Evolutionary conservation across 108 stramenopile genomes (phyloP).

Genomic region (Skeletonema marinoi): DNA sequence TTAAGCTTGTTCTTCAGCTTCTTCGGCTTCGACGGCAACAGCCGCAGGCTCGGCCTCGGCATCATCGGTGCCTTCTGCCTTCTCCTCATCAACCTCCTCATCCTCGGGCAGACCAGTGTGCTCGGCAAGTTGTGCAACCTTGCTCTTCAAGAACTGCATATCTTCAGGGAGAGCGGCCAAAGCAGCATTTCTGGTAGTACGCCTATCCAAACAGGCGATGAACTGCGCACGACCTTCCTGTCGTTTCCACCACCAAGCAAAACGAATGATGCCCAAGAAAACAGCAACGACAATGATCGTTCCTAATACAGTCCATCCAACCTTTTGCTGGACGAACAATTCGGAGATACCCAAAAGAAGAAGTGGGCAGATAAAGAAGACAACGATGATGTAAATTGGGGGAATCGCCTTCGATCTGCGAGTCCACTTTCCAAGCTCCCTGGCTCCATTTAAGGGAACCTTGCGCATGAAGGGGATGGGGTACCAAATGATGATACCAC

Average conservation of each 20-base stretch:
- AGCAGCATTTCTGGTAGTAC: conserved; percentile 40
- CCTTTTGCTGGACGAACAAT: conserved; percentile 56
- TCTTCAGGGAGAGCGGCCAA: conserved; percentile 50
- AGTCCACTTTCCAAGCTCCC: conserved; percentile 64
- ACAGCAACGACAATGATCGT: conserved; percentile 55
- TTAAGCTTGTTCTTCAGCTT: neutral
- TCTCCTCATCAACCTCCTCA: conserved; percentile 33
- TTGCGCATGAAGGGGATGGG: conserved; percentile 81
- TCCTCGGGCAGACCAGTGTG: conserved; percentile 56
- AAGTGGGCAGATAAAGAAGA: conserved; percentile 69
- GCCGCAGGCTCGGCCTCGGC: neutral
- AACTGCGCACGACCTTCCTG: conserved; percentile 49
- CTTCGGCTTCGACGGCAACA: no score
- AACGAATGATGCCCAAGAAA: conserved; percentile 22
- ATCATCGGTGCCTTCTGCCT: conserved; percentile 9
- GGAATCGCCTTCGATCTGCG: conserved; percentile 65
- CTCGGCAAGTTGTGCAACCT: conserved; percentile 40
- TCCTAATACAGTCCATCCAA: conserved; percentile 74
- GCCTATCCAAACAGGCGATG: conserved; percentile 38
- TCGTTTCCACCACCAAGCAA: conserved; percentile 50
- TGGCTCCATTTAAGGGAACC: conserved; percentile 65
- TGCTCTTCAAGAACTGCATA: conserved; percentile 56
- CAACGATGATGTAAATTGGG: conserved; percentile 66
- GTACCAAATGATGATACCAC: conserved; percentile 83
- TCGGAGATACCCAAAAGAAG: conserved; percentile 62